These are phyloP conservation scores for Cymodocea nodosa DNA, from an alignment of 116 monocot genomes.

Conservation along the genomic window DNA sequence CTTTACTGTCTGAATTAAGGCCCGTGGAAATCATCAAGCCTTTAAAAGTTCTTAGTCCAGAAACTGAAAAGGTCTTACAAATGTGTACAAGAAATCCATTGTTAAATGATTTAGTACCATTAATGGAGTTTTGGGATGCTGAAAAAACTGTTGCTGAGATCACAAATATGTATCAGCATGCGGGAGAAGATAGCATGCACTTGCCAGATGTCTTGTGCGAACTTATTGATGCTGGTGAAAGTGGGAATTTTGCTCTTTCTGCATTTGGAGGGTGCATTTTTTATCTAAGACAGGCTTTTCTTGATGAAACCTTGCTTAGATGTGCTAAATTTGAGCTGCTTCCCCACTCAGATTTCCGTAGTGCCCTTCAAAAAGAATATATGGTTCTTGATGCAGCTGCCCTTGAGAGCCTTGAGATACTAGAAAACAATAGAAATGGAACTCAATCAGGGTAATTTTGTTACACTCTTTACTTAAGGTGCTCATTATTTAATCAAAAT, in stretches of 20 bases:
- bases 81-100: constrained; percentile 71
- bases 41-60: constrained; percentile 43
- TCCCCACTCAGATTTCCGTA: constrained; percentile 18
- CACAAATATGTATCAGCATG: constrained; percentile 26
- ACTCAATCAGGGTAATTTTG: constrained; percentile 47
- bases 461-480: neutral
- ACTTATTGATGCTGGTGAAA: constrained; percentile 33
- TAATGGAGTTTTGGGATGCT: constrained; percentile 79
- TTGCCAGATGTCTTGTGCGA: constrained; percentile 49
- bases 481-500: constrained; percentile 2
- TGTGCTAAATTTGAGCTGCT: constrained; percentile 83
- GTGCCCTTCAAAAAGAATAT: constrained; percentile 34
- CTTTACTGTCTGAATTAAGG: constrained; percentile 76
- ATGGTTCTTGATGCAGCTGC: constrained; percentile 96
- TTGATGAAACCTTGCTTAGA: constrained; percentile 66
- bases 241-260: constrained; percentile 65
- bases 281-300: constrained; percentile 77
- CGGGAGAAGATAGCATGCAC: constrained; percentile 3
- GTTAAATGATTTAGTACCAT: constrained; percentile 61
- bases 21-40: constrained; percentile 94
- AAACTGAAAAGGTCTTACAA: constrained; percentile 72
- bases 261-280: constrained; percentile 88
- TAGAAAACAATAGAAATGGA: constrained; percentile 86
- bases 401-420: constrained; percentile 88
- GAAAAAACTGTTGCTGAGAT: constrained; percentile 60